These are phyloP conservation scores for Hygrophila difformis DNA, from an alignment of 257 asterid genomes.

Conservation along the genomic window DNA sequence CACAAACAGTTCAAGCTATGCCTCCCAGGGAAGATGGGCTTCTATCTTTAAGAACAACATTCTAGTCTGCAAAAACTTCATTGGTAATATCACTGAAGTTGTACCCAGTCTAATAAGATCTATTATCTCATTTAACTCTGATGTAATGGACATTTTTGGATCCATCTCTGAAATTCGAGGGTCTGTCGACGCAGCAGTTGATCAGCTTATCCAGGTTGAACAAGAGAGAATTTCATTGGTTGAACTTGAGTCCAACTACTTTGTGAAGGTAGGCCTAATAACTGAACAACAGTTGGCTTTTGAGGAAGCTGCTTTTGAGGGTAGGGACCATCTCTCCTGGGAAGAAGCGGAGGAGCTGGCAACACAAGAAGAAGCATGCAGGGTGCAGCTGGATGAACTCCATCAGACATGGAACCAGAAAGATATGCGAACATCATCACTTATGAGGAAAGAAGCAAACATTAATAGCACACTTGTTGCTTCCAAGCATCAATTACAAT, in stretches of 20 bases:
- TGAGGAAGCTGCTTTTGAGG: conserved; percentile 84
- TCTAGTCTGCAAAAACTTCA: conserved; percentile 47
- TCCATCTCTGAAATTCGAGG: conserved; percentile 82
- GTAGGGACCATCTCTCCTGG: conserved; percentile 96
- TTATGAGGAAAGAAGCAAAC: conserved; percentile 60
- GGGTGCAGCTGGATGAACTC: conserved; percentile 82
- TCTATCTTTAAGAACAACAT: conserved; percentile 54
- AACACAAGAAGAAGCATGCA: conserved; percentile 97
- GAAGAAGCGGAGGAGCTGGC: conserved; percentile 99
- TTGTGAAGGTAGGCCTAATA: conserved; percentile 77
- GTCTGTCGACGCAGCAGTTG: conserved; percentile 73
- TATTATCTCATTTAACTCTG: conserved; percentile 57
- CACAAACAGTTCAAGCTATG: conserved; percentile 22
- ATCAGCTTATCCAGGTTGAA: conserved; percentile 87
- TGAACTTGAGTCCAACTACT: conserved; percentile 89
- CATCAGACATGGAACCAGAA: conserved; percentile 91
- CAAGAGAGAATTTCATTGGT: conserved; percentile 67
- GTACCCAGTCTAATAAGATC: conserved; percentile 66
- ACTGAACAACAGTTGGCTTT: conserved; percentile 95
- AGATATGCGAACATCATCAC: conserved; percentile 60
- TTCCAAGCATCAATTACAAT: conserved; percentile 49
- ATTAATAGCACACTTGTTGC: conserved; percentile 49
- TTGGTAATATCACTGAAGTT: conserved; percentile 51
- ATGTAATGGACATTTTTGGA: conserved; percentile 81
- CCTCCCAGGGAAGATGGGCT: conserved; percentile 47